phyloP scores from a whole-genome alignment of 352 stramenopile genomes.

The Globisporangium cylindrosporum region DNA sequence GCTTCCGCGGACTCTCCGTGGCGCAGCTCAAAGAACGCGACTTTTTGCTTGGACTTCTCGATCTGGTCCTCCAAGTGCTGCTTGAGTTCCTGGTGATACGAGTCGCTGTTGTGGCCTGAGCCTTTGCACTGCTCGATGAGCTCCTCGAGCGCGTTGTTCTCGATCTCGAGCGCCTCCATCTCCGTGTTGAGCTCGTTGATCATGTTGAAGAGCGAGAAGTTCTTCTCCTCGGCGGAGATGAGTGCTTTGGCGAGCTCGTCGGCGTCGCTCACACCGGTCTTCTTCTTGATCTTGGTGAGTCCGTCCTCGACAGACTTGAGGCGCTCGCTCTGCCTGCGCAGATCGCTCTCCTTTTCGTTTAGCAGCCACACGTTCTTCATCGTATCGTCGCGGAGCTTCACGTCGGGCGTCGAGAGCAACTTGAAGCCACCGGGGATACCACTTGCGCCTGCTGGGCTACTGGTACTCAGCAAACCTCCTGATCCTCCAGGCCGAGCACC shows the following conservation, averaged over 20 bases:
- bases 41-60: conserved; percentile 80
- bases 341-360: conserved; percentile 72
- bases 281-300: conserved; percentile 86
- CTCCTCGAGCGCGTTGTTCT: conserved; percentile 73
- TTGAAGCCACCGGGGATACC: conserved; percentile 39
- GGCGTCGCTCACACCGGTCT: conserved; percentile 82
- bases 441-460: not conserved
- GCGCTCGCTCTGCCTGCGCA: conserved; percentile 68
- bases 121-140: conserved; percentile 60
- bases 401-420: conserved; percentile 55
- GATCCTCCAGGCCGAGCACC: not conserved
- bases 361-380: conserved; percentile 73
- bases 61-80: conserved; percentile 81
- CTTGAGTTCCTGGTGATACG: conserved; percentile 54
- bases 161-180: conserved; percentile 85
- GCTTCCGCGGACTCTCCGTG: conserved; percentile 60
- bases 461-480: not conserved
- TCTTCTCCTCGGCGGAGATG: conserved; percentile 90
- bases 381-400: conserved; percentile 75
- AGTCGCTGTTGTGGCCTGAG: conserved; percentile 56
- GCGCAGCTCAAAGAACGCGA: conserved; percentile 57
- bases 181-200: conserved; percentile 93
- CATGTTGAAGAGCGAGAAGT: conserved; percentile 94
- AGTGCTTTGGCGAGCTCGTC: conserved; percentile 84
- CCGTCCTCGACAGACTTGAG: conserved; percentile 76